These are phyloP conservation scores for Nakaseomyces sp. DNA, from an alignment of 1,139 yeast species.

Conservation along the genomic window DNA sequence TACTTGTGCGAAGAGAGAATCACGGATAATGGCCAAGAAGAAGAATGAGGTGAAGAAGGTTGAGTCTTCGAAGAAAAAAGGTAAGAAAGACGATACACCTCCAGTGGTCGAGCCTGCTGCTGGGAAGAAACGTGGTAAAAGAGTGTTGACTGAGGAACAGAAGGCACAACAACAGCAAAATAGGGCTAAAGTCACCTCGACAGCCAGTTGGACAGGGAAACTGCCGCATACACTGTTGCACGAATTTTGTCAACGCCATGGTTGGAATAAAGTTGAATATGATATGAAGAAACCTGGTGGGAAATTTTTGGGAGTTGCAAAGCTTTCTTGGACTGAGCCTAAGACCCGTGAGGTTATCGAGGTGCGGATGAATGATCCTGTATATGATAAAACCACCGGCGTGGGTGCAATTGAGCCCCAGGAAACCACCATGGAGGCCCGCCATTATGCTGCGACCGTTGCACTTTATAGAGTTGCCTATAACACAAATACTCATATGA, in stretches of 20 bases:
- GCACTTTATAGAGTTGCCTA: slow-evolving; percentile 73
- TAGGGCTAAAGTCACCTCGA: slow-evolving; percentile 45
- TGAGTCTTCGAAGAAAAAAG: slow-evolving; percentile 3
- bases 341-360: slow-evolving; percentile 61
- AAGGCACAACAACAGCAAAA: slow-evolving; percentile 22
- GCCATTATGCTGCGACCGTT: slow-evolving; percentile 84
- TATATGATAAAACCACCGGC: slow-evolving; percentile 30
- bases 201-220: slow-evolving; percentile 86
- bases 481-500: slow-evolving; percentile 76
- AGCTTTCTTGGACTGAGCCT: slow-evolving; percentile 66
- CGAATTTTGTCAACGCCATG: slow-evolving; percentile 80
- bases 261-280: slow-evolving; percentile 81
- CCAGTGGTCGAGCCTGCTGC: not conserved
- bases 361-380: slow-evolving; percentile 56
- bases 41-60: not conserved
- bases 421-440: slow-evolving; percentile 77
- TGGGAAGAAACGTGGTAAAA: slow-evolving; percentile 8
- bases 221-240: slow-evolving; percentile 78
- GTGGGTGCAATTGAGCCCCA: slow-evolving; percentile 46
- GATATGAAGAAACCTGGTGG: slow-evolving; percentile 49
- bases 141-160: slow-evolving; percentile 13
- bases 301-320: slow-evolving; percentile 49
- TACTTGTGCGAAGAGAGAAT: not conserved
- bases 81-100: slow-evolving; percentile 4
- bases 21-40: not conserved